Evolutionary conservation across 2,329 filamentous ascomycete genomes (phyloP), one percentile per base, ranked within the genome.

Genomic region (Penicillium rolfsii): DNA sequence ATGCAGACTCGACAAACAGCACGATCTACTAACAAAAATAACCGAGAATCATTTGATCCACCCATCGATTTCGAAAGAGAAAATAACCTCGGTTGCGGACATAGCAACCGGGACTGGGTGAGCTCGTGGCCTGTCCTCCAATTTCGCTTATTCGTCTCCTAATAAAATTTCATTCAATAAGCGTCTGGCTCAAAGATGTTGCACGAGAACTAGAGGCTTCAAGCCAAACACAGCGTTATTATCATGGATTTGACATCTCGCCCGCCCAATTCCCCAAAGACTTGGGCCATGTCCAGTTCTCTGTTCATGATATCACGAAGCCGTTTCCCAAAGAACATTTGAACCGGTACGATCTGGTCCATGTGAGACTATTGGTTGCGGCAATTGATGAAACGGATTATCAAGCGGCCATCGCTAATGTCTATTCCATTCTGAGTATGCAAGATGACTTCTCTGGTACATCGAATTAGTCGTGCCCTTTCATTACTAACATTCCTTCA

Each of bases 111-210:
- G 46, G 3, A 49, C 46, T 49, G 46, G 46, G 46, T 49, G 35
- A 35, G 46, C 16, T 8, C 1, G 14, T 19, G 12, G n/a, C 30
- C 28, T 12, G 3, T 9, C 19, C 19, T 22, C 19, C 19, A 22
- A 22, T 22, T 22, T 22, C 19, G 19, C 19, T 22, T 22, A 22
- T 22, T 22, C 19, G 19, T 22, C 19, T 22, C 19, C 19, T 22
- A 22, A 22, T 22, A 22, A 22, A 12, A 12, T 12, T 19, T 16
- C 19, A 11, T 33, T 4, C 9, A n/a, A 33, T 2, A 19, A 50
- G 46, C 16, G 35, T 50, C 46, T 50, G 46, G 46, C 46, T 50
- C 4, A 50, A 35, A n/a, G 46, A 50, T 35, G 46, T 50, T n/a
- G 16, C 46, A 8, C 46, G 9, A 16, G 46, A 50, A 22, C 14